A percentile compares a stretch with the other conserved stretches of the same genome.
phyloP scores from a whole-genome alignment of 2,329 filamentous ascomycete genomes.

The Calonectria hawksworthii region DNA sequence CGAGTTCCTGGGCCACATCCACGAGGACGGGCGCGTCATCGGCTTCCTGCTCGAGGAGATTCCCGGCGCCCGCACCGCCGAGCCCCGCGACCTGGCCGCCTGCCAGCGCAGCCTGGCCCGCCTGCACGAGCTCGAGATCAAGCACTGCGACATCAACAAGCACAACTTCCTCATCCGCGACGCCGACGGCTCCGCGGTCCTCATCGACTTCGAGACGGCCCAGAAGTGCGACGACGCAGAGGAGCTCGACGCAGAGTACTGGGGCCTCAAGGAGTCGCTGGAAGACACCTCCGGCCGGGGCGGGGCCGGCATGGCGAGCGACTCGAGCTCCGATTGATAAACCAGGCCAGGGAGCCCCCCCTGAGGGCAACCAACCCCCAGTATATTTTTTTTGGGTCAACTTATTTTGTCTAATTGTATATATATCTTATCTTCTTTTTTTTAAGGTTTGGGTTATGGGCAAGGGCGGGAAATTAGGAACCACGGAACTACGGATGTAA shows the following conservation, averaged over 20 bases:
- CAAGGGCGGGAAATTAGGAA: constrained; percentile 11
- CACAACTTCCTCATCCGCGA: constrained; percentile 50
- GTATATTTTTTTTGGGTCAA: no score
- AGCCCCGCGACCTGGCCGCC: constrained; percentile 44
- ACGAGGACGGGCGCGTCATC: constrained; percentile 48
- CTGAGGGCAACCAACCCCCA: no score
- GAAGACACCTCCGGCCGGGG: constrained; percentile 43
- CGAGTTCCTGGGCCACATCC: constrained; percentile 48
- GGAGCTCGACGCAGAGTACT: constrained; percentile 43
- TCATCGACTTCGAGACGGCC: constrained; percentile 52
- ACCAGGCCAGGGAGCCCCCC: no score
- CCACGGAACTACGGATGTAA: constrained; percentile 17
- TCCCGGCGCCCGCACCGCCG: constrained; percentile 42
- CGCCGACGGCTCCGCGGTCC: constrained; percentile 36
- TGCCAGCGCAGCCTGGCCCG: constrained; percentile 45
- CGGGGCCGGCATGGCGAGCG: constrained; percentile 43
- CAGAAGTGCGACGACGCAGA: constrained; percentile 40
- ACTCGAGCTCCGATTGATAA: constrained; percentile 42
- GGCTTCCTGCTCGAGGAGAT: constrained; percentile 47
- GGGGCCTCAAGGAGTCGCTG: constrained; percentile 37
- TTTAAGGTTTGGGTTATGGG: background rate
- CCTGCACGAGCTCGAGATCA: constrained; percentile 50
- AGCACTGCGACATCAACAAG: constrained; percentile 52
- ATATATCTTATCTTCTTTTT: background rate
- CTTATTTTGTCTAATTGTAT: background rate